Conservation (phyloP, 2,329 filamentous ascomycete species). For the Trichoderma koningii region DNA sequence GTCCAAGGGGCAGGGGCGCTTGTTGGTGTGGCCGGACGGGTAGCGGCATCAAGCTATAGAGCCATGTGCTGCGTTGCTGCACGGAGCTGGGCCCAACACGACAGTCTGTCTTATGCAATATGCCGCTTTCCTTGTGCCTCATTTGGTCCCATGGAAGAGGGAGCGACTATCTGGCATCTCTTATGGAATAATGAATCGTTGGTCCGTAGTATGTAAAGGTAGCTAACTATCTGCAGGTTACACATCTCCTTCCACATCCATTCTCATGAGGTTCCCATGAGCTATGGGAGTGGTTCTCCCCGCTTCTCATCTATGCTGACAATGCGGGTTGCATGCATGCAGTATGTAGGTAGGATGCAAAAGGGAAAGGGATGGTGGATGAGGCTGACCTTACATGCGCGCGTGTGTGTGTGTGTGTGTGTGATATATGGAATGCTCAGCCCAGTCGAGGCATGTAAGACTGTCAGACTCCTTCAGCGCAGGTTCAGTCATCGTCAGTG, state of each 20-base stretch:
- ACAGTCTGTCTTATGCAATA: background rate
- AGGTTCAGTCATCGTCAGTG: background rate
- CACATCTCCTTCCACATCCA: background rate
- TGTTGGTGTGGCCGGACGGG: background rate
- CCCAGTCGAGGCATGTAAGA: background rate
- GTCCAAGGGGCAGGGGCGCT: no score
- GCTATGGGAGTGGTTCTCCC: background rate
- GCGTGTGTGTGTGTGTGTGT: no score
- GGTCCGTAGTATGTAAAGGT: background rate
- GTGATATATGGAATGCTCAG: background rate
- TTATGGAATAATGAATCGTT: background rate
- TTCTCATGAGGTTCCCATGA: background rate
- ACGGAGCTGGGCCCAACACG: no score
- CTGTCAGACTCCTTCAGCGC: constrained; percentile 4
- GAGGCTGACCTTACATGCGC: background rate
- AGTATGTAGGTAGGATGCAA: background rate
- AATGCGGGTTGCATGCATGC: background rate
- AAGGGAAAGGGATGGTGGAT: background rate
- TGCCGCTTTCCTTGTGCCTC: background rate
- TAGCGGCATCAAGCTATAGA: background rate
- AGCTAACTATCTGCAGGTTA: constrained; percentile 12
- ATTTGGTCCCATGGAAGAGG: no score
- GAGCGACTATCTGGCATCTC: background rate
- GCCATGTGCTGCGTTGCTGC: background rate
- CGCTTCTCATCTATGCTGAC: background rate